Conservation (phyloP, 805 yeast species). For the Cyberlindnera petersonii region DNA sequence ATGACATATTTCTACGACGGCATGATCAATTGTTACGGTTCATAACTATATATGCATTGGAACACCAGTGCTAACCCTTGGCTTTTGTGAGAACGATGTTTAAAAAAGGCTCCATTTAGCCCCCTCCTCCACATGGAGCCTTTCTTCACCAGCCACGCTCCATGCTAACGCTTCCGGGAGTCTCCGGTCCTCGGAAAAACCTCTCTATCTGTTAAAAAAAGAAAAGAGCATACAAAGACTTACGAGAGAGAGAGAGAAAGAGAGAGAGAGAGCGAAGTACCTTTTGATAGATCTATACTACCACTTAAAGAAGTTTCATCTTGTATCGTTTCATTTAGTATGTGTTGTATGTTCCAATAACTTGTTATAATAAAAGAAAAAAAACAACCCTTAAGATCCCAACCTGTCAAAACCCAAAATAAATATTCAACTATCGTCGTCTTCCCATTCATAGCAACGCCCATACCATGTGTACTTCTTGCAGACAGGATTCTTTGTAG, state of each 20-base stretch:
- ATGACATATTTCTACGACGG: no score
- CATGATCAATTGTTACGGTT: no score
- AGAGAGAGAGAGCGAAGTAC: neutral
- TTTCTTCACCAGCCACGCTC: slow-evolving; percentile 1
- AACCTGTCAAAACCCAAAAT: neutral
- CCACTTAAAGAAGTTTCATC: neutral
- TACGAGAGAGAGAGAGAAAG: no score
- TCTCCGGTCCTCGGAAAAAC: slow-evolving; percentile 6
- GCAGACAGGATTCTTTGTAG: slow-evolving; percentile 27
- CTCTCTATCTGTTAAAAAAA: no score
- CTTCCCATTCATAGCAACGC: slow-evolving; percentile 43
- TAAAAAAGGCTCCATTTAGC: neutral
- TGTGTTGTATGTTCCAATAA: no score
- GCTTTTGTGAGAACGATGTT: no score
- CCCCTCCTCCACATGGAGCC: neutral
- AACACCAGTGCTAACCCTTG: no score
- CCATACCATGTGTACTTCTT: slow-evolving; percentile 50
- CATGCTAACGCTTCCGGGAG: neutral
- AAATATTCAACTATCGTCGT: slow-evolving; percentile 2
- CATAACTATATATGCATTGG: no score
- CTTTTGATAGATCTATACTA: neutral
- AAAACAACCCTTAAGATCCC: neutral
- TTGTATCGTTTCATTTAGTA: neutral
- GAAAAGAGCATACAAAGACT: no score
- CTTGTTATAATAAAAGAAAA: no score